Evolutionary conservation across 106 monocot genomes (phyloP), one percentile per base, ranked within the genome.

Genomic region (Phalaenopsis equestris): DNA sequence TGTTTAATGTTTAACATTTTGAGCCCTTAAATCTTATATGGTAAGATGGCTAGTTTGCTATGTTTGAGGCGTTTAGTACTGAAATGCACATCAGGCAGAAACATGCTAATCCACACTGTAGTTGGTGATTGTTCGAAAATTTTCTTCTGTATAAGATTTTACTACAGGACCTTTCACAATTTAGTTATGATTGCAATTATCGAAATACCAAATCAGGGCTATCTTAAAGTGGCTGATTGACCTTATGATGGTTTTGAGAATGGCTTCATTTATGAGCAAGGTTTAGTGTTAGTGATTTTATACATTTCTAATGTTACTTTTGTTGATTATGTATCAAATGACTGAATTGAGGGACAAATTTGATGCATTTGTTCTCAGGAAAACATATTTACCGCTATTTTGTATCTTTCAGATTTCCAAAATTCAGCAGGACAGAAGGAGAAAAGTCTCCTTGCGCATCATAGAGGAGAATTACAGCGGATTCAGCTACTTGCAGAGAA

Each of bases 351-450:
- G 30, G 52, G 8, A 41, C 21, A 76, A 18, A 48, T 76, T 76
- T 76, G 12, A 11, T 76, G 1, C 76, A 3, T 48, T 30, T 76
- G 10, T 49, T 76, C 17, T 30, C 10, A 2, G 49, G 41, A 73
- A 36, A 19, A 76, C 23, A 16, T 45, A 14, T 4, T 49, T 6
- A 48, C n/a, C 36, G 24, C 56, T 55, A 36, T 79, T 86, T 76
- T 76, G 39, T 47, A 75, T 83, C 72, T 41, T 92, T 75, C 80
- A 99, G 99, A 87, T 95, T 70, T 86, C 78, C 75, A 85, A 84
- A 90, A 83, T 99, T 12, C 84, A 91, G 67, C 80, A 91, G 84
- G 93, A 42, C 78, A 89, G 80, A 95, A 88, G 79, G 99, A 95
- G 85, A 57, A 77, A 46, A 87, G n/a, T 73, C 79, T 95, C 73